Evolutionary conservation across 164 flowering plant species (phyloP), one percentile per base, ranked within the genome.

Genomic region (Liriodendron chinense): DNA sequence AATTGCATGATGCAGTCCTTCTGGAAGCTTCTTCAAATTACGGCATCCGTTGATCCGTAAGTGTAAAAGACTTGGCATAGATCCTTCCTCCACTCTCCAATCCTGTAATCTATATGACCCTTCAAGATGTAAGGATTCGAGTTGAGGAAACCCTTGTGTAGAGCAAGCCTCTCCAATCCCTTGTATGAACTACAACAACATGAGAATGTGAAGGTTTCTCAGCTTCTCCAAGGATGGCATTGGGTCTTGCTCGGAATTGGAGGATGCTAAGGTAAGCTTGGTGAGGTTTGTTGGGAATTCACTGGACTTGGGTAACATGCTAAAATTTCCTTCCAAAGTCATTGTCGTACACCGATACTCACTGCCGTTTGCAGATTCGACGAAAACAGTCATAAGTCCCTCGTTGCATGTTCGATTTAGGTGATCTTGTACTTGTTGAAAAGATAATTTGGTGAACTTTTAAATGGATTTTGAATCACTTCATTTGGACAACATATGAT

Each of bases 11-110:
- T 53, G 5, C 57, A 53, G 9, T 53, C 16, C 57, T 53, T 64
- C 34, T 2, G 67, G 26, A 64, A 64, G 26, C 5, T 4, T 10
- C 25, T 64, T 12, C 67, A 64, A 64, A 64, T 20, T 9, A 1
- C 23, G 14, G 8, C 12, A 21, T 0, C 0, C 0, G 0, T 0
- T 0, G 14, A 64, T 21, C 13, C 9, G 14, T 0, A 24, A 13
- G 0, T 1, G 23, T 23, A 20, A 10, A 10, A 64, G 67, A 22
- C 26, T 21, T 0, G 67, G 67, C 67, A 64, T 22, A 6, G 13
- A 21, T 21, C 67, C 67, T 23, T 64, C 10, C 26, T 21, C 67
- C 0, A 64, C 67, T 64, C 3, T 22, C 67, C 26, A 64, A 9
- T 64, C 67, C 67, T 23, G 12, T 10, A 64, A 8, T 0, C 7